These are phyloP conservation scores for Isabelozyma heimii DNA, from an alignment of 805 yeast genomes.

Conservation along the genomic window DNA sequence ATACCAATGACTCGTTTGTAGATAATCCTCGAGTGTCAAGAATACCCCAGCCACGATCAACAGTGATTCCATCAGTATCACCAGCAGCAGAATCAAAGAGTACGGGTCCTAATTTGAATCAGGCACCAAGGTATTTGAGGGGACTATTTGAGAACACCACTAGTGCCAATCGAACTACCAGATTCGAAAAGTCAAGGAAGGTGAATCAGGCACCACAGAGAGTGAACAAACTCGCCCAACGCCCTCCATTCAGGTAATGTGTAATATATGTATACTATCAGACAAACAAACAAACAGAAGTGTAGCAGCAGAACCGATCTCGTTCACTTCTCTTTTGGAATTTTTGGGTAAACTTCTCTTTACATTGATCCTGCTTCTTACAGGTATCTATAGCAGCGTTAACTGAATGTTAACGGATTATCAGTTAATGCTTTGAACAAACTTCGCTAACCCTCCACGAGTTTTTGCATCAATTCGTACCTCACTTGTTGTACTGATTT, in stretches of 20 bases:
- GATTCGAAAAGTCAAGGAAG: background rate
- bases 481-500: conserved; percentile 42
- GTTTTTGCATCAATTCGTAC: conserved; percentile 33
- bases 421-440: no score
- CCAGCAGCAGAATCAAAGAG: background rate
- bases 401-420: no score
- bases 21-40: conserved; percentile 20
- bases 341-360: no score
- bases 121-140: conserved; percentile 41
- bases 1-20: conserved; percentile 26
- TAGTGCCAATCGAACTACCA: background rate
- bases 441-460: conserved; percentile 19
- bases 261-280: conserved; percentile 3
- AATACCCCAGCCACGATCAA: conserved; percentile 17
- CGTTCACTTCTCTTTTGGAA: background rate
- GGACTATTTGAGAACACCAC: conserved; percentile 29
- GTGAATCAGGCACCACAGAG: background rate
- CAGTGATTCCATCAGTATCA: background rate
- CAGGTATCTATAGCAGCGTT: no score
- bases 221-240: background rate
- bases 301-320: no score
- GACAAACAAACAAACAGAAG: background rate
- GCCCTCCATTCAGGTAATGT: conserved; percentile 1
- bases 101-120: conserved; percentile 38
- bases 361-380: background rate